A percentile compares a stretch with the other conserved stretches of the same genome.
These are phyloP conservation scores for Cydonia oblonga DNA, from an alignment of 331 rosid genomes.

Conservation along the genomic window DNA sequence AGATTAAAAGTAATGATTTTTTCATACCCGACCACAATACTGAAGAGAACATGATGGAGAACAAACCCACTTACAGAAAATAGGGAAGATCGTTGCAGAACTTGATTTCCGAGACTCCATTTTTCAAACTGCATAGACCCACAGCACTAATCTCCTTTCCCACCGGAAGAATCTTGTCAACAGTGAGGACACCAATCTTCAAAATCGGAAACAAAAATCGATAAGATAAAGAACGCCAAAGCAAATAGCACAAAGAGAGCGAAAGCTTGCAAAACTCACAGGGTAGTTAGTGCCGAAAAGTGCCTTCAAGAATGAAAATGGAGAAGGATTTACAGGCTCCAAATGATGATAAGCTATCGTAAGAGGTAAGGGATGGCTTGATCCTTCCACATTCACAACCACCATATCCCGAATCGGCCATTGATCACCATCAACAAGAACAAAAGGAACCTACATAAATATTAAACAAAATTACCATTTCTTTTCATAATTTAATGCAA, in stretches of 20 bases:
- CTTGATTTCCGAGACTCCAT: constrained; percentile 65
- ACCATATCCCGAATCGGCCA: constrained; percentile 30
- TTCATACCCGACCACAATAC: neutral
- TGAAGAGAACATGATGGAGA: neutral
- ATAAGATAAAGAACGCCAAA: too few relatives aligned
- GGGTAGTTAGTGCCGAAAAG: constrained; percentile 69
- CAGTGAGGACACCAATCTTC: constrained; percentile 78
- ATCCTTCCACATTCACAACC: constrained; percentile 57
- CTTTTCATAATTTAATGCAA: neutral
- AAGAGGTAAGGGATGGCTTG: constrained; percentile 69
- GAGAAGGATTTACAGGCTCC: constrained; percentile 53
- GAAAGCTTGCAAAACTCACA: constrained; percentile 33
- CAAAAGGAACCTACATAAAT: constrained; percentile 49
- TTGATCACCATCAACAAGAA: constrained; percentile 49
- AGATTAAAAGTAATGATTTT: neutral
- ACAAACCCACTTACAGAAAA: constrained; percentile 48
- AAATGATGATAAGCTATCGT: constrained; percentile 58
- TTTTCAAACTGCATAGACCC: constrained; percentile 48
- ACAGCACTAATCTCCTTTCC: constrained; percentile 77
- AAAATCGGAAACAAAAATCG: constrained; percentile 9
- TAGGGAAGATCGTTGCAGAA: constrained; percentile 73
- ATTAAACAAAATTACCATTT: neutral
- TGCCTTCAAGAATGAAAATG: constrained; percentile 56
- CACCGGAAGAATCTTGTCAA: constrained; percentile 78
- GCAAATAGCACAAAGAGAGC: neutral